Evolutionary conservation across 768 basidiomycete species (phyloP).

Genomic region (Suillus decipiens): DNA sequence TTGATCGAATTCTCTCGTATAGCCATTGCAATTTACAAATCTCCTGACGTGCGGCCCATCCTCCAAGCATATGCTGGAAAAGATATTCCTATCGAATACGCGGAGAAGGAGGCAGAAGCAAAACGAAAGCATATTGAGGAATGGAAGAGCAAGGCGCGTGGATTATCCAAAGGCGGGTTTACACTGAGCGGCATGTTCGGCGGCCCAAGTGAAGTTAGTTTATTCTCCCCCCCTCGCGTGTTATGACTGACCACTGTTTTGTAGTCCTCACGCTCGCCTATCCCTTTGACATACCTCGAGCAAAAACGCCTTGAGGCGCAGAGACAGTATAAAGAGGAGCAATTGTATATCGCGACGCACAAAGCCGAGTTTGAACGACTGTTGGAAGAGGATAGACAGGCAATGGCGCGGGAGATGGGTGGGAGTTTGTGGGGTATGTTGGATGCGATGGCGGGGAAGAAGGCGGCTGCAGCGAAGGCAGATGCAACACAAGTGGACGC

Average conservation of each 20-base stretch:
- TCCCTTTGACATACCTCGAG: conserved; percentile 54
- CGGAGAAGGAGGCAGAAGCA: conserved; percentile 80
- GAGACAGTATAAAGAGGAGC: conserved; percentile 51
- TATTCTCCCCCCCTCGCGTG: not conserved
- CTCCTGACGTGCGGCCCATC: conserved; percentile 85
- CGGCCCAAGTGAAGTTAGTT: conserved; percentile 31
- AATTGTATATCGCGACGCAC: conserved; percentile 51
- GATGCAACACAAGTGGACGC: conserved; percentile 6
- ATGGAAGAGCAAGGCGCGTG: conserved; percentile 60
- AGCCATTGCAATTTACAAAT: conserved; percentile 94
- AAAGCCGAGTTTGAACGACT: conserved; percentile 50
- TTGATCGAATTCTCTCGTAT: conserved; percentile 5
- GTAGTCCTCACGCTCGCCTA: conserved; percentile 30
- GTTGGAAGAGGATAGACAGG: conserved; percentile 54
- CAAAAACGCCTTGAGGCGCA: conserved; percentile 54
- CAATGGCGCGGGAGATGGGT: conserved; percentile 48
- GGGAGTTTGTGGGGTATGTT: conserved; percentile 40
- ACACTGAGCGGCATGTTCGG: conserved; percentile 50
- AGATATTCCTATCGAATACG: conserved; percentile 87
- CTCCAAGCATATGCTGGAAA: conserved; percentile 84
- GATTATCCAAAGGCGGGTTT: conserved; percentile 39
- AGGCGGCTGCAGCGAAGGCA: conserved; percentile 15
- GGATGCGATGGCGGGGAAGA: conserved; percentile 27
- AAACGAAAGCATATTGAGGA: conserved; percentile 79
- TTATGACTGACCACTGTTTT: not conserved